Evolutionary conservation across 176 grass and related monocot genomes (phyloP).

Genomic region (Eleusine coracana): DNA sequence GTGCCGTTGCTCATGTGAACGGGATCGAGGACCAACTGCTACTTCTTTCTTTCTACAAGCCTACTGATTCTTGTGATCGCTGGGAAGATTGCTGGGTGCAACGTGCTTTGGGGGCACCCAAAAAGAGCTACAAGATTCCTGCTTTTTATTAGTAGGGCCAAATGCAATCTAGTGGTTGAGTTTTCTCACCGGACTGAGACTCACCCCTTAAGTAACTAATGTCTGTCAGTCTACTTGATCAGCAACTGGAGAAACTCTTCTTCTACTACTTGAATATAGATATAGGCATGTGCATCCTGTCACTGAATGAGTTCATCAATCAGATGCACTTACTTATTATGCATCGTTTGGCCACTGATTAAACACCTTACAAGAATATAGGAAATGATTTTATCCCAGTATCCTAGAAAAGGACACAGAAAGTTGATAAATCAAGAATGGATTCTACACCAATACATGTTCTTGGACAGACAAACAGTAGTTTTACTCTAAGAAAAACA

Average conservation of each 20-base stretch:
- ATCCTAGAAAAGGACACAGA: not conserved
- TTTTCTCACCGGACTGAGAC: not conserved
- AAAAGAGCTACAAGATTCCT: not conserved
- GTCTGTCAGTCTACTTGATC: not conserved
- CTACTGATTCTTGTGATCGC: slow-evolving; percentile 62
- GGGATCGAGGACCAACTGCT: slow-evolving; percentile 31
- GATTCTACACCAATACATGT: not conserved
- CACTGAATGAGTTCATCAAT: not conserved
- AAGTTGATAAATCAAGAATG: not conserved
- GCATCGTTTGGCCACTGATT: not conserved
- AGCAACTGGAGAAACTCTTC: not conserved
- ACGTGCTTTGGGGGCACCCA: slow-evolving; percentile 12
- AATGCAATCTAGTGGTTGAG: not conserved
- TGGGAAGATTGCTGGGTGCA: slow-evolving; percentile 14
- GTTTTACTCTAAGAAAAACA: not conserved
- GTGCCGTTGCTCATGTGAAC: slow-evolving; percentile 56
- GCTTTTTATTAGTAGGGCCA: not conserved
- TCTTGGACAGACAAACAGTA: not conserved
- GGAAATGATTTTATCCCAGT: slow-evolving; percentile 6
- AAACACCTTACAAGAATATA: not conserved
- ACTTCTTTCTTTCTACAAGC: not conserved
- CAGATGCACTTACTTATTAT: not conserved
- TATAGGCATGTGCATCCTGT: not conserved
- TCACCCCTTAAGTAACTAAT: not conserved
- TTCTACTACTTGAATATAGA: not conserved